Evolutionary conservation across 2,329 filamentous ascomycete genomes (phyloP), one percentile per base, ranked within the genome.

Genomic region (Paraphoma sp.): DNA sequence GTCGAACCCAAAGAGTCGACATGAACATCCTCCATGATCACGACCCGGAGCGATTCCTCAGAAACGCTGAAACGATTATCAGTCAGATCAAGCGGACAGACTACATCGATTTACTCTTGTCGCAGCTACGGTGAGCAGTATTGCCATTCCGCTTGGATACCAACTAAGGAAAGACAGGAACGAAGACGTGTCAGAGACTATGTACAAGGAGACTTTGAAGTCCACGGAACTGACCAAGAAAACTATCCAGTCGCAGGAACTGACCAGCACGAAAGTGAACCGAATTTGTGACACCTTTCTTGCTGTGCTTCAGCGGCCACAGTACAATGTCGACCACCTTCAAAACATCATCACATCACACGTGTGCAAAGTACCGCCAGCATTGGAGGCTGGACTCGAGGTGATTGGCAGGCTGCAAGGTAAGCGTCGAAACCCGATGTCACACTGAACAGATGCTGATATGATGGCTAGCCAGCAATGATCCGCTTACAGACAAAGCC

Each of bases 21-120:
- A 93, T 98, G 90, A 99, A 99, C 71, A 94, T 99, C 59, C 81
- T 99, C 2, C 94, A 96, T 70, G 95, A 99, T 71, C 92, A 98
- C 77, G 87, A 88, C n/a, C 92, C 94, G 0, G 83, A 88, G 38
- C 91, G 96, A 64, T 97, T 99, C 72, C 83, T 97, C 73, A 80
- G 84, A 4, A 91, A 88, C 62, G 85, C 97, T 10, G 82, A 83
- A 0, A 76, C 91, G 0, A 96, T 99, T 69, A 82, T 98, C 31
- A 87, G 92, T 16, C 93, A 99, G 74, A 83, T 99, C 41, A 87
- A 89, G 65, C 93, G 91, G 61, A 82, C 90, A 11, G 86, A 93
- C 38, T 90, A 92, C 62, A 89, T 98, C 57, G 95, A 99, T 72
- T 83, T 98, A 17, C 97, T 99, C 66, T 81, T 99, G 14, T 96